Percentiles rank a stretch among this genome's conserved stretches.
Conservation (phyloP, 306 rosid species). For the Quercus parvula region DNA sequence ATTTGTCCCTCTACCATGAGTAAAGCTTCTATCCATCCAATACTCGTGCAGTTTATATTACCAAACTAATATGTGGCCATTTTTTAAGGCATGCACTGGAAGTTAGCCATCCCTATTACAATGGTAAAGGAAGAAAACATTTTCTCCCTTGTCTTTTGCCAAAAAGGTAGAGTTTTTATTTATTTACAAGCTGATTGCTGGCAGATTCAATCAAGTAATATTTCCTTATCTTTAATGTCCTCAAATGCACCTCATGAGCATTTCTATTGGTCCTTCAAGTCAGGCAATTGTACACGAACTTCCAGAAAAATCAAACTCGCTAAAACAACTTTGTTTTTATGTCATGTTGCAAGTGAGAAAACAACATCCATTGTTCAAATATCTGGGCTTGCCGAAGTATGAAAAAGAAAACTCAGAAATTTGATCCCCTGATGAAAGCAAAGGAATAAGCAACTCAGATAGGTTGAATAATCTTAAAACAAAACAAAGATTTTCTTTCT, state of each 20-base stretch:
- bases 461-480: too few relatives aligned
- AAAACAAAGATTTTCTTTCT: too few relatives aligned
- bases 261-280: background rate
- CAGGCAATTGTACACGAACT: background rate
- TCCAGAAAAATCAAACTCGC: background rate
- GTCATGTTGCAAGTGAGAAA: background rate
- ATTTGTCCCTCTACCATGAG: background rate
- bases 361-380: slow-evolving; percentile 1
- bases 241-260: background rate
- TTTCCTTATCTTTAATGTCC: background rate
- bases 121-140: background rate
- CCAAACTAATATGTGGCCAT: too few relatives aligned
- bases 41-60: too few relatives aligned
- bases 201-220: background rate
- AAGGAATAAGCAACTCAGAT: background rate
- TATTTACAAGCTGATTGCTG: background rate
- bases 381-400: background rate
- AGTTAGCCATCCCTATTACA: too few relatives aligned
- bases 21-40: too few relatives aligned
- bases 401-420: background rate
- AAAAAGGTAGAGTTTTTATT: background rate
- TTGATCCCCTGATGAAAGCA: background rate
- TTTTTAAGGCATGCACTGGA: too few relatives aligned
- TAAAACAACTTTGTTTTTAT: background rate
- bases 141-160: background rate